Evolutionary conservation across 2,329 filamentous ascomycete species (phyloP), one percentile per base, ranked within the genome.

Genomic region (Sarocladiaceae sp.): DNA sequence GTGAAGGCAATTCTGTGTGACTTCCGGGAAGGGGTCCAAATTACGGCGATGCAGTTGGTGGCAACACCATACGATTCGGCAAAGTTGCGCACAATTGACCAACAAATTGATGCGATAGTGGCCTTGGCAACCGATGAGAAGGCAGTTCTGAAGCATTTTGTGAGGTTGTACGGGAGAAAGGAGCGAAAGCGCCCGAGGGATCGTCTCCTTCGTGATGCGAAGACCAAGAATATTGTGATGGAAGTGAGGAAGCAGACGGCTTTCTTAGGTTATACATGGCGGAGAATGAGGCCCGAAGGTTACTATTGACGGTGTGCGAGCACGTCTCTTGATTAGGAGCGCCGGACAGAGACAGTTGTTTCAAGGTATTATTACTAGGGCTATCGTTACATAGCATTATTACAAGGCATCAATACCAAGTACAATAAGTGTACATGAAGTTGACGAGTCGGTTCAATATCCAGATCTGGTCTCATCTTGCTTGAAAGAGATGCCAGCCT

Each of bases 251-350:
- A 93, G 69, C 80, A 79, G 64, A 87, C 82, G 23, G 91, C 90
- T 0, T 97, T 97, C 67, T 70, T 95, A 55, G 93, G 93, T 1
- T 99, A 99, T 65, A 90, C 88, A 2, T 97, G 94, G 76, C 80
- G 84, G 12, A 74, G 84, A 54, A 68, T 68, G 63, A 62, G 66
- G 33, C 66, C 67, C 1, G 60, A 61, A 10, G 63, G 65, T 3
- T 70, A 66, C 48, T 54, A n/a, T 6, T 18, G 15, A n/a, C 18
- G n/a, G 18, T 37, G 3, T 50, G 28, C 13, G 26, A 23, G 26
- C 4, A 18, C 13, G 13, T 3, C 10, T 18, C n/a, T 13, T 31
- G 23, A 26, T n/a, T n/a, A n/a, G n/a, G n/a, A n/a, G n/a, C n/a
- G n/a, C n/a, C n/a, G n/a, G n/a, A n/a, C n/a, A n/a, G n/a, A n/a